These are phyloP conservation scores for Aquilaria sinensis DNA, from an alignment of 345 rosid genomes.

Conservation along the genomic window DNA sequence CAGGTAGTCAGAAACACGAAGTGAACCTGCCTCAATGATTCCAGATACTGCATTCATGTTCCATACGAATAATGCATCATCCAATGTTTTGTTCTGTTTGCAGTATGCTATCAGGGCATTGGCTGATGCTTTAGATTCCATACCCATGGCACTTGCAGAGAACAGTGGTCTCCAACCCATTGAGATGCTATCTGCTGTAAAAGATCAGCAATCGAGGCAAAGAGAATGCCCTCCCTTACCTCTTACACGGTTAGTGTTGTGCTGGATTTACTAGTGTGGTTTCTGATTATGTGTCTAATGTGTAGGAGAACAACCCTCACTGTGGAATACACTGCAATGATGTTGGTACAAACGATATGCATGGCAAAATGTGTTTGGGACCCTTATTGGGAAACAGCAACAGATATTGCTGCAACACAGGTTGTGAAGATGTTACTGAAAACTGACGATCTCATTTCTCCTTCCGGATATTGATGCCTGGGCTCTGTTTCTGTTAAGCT, in stretches of 20 bases:
- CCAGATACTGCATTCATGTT: not conserved
- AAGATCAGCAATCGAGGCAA: conserved; percentile 87
- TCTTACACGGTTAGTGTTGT: not conserved
- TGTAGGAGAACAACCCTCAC: conserved; percentile 77
- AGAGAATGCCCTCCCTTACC: not conserved
- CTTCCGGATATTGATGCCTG: conserved; percentile 50
- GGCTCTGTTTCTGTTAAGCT: too few relatives aligned
- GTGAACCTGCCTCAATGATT: not conserved
- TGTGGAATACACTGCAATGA: conserved; percentile 94
- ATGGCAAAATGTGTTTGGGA: conserved; percentile 84
- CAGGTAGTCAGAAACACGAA: conserved; percentile 40
- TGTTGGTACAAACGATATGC: conserved; percentile 92
- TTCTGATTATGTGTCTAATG: not conserved
- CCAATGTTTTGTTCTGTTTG: conserved; percentile 5
- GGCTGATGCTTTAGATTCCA: conserved; percentile 83
- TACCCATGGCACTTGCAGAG: conserved; percentile 97
- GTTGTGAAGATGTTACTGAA: conserved; percentile 97
- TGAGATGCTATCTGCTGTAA: conserved; percentile 90
- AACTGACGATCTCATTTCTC: conserved; percentile 93
- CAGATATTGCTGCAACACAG: conserved; percentile 97
- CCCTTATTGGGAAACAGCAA: conserved; percentile 96
- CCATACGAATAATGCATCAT: not conserved
- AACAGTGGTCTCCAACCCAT: conserved; percentile 96
- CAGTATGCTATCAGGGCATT: conserved; percentile 96
- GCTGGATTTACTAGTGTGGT: not conserved